Base-by-base conservation (phyloP, 495 filamentous ascomycete genomes). In the Podospora pseudocomata region DNA sequence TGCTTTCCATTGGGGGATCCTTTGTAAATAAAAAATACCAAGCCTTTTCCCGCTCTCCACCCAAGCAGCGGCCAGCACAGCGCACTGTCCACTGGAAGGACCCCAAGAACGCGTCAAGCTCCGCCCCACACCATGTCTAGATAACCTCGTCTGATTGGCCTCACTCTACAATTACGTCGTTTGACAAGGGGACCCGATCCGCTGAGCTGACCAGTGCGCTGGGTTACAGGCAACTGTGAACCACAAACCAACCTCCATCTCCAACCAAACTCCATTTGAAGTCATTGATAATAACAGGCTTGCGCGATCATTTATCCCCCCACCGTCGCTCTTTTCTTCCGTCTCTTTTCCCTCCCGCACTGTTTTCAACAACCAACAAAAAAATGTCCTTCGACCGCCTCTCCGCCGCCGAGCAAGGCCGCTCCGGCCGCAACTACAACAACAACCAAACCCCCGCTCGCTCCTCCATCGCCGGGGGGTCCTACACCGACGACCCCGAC, bases 401-500 rank as follows among this genome's bases (percentile, higher is more conserved):
- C 71, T 89, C 88, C 71, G 89, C 87, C 64, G 84, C 97, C 67
- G 94, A 98, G 82, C 86, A 93, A 66, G 82, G 82, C 69, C 79
- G 77, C 55, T 77, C 23, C 30, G 23, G 77, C 66, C 76, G 78
- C 54, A 65, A 66, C 60, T 70, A 60, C 58, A 6, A 5, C 34
- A 39, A 39, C 34, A 39, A 39, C 34, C 34, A 23, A 23, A 3
- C 39, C 39, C 39, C 39, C 39, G 39, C 39, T 49, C 39, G 39
- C 39, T 49, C 39, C 39, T 49, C 39, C 39, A 23, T 54, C 16
- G 19, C 78, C 68, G 73, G 77, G 67, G 75, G 79, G 70, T 88
- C 92, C 71, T 97, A 96, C 78, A 83, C 90, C 69, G 95, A 99
- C 81, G 94, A 97, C 75, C 96, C 96, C 58, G 93, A 95, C 71